Conservation (phyloP, 371 early-diverging fungal species). For the Basidiobolus meristosporus region DNA sequence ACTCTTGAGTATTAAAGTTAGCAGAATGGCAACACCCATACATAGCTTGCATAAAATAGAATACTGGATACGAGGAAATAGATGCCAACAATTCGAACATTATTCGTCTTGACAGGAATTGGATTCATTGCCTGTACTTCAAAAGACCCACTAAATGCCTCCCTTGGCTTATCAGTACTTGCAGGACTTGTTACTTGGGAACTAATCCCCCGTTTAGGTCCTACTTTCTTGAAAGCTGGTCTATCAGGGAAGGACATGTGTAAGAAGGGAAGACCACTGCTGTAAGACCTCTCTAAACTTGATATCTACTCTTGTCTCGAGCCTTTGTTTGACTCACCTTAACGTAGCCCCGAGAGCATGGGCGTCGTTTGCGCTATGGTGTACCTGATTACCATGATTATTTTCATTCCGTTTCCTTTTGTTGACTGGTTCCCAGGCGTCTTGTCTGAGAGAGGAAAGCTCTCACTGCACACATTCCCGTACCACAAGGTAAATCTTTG, state of each 20-base stretch:
- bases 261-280: conserved; percentile 43
- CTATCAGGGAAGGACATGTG: conserved; percentile 66
- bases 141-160: too few relatives aligned
- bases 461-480: conserved; percentile 16
- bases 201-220: neutral
- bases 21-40: too few relatives aligned
- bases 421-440: conserved; percentile 44
- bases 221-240: conserved; percentile 39
- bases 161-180: too few relatives aligned
- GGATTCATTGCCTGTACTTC: too few relatives aligned
- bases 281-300: conserved; percentile 19
- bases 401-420: conserved; percentile 87
- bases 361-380: conserved; percentile 48
- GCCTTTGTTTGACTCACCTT: conserved; percentile 21
- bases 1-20: too few relatives aligned
- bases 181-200: neutral
- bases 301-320: neutral
- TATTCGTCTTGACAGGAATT: too few relatives aligned
- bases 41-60: too few relatives aligned
- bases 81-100: too few relatives aligned
- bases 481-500: conserved; percentile 31
- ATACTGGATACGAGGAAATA: too few relatives aligned
- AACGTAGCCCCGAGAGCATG: conserved; percentile 60
- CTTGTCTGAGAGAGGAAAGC: conserved; percentile 10
- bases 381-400: conserved; percentile 63